Percentiles rank a stretch among this genome's conserved stretches.
phyloP scores from a whole-genome alignment of 225 moss, liverwort and hornwort species.

The Rhytidiadelphus loreus region DNA sequence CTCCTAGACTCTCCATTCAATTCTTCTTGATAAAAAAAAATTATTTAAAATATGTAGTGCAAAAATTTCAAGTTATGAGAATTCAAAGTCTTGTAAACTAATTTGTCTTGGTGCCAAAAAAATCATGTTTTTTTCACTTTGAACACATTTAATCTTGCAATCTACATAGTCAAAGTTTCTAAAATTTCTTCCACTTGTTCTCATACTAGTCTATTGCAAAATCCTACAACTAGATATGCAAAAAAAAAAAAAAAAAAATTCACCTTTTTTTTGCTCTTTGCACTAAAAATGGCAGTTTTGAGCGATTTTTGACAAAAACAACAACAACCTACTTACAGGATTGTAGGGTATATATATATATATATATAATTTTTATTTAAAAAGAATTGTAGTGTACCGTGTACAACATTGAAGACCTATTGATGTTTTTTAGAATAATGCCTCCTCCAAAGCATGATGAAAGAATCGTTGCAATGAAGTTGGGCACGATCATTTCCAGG shows the following conservation, averaged over 20 bases:
- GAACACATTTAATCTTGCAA: neutral
- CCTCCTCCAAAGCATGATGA: neutral
- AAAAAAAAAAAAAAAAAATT: too few relatives aligned
- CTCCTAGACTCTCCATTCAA: neutral
- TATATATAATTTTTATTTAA: too few relatives aligned
- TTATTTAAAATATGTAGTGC: rapidly evolving
- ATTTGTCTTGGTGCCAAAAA: rapidly evolving
- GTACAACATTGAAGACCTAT: neutral
- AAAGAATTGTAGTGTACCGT: too few relatives aligned
- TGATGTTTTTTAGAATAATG: neutral
- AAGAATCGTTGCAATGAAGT: neutral
- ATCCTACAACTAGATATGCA: too few relatives aligned
- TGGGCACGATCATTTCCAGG: neutral
- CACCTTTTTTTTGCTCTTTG: too few relatives aligned
- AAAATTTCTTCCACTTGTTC: too few relatives aligned
- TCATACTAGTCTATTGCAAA: neutral
- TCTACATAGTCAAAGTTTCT: too few relatives aligned
- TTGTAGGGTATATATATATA: too few relatives aligned
- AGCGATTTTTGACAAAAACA: too few relatives aligned
- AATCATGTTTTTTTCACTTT: neutral
- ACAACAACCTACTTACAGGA: too few relatives aligned
- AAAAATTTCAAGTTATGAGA: neutral
- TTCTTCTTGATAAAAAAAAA: too few relatives aligned
- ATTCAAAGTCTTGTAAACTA: neutral
- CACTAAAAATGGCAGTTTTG: too few relatives aligned